phyloP scores from a whole-genome alignment of 2,329 filamentous ascomycete species.

The Escovopsis weberi region DNA sequence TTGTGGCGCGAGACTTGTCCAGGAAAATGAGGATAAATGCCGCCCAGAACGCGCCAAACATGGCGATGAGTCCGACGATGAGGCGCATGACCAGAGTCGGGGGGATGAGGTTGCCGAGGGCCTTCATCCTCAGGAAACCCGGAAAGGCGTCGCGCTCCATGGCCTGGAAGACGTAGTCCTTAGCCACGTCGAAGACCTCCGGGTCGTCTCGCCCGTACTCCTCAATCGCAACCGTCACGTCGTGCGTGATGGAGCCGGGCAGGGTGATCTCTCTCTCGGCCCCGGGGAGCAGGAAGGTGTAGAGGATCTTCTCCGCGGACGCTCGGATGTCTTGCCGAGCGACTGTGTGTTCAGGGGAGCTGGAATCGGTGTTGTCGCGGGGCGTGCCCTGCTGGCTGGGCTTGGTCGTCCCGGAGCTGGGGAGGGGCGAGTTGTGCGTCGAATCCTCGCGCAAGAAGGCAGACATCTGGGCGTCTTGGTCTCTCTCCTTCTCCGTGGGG shows the following conservation, averaged over 20 bases:
- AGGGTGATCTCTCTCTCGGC: constrained; percentile 93
- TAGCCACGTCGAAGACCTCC: constrained; percentile 91
- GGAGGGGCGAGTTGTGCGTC: constrained; percentile 41
- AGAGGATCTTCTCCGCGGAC: constrained; percentile 96
- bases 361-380: constrained; percentile 55
- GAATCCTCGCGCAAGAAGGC: constrained; percentile 64
- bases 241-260: constrained; percentile 70
- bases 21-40: constrained; percentile 90
- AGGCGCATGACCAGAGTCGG: constrained; percentile 76
- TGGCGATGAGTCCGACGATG: constrained; percentile 63
- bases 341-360: constrained; percentile 71
- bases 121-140: constrained; percentile 87
- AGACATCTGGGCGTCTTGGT: constrained; percentile 80
- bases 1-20: constrained; percentile 54
- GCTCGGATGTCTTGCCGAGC: constrained; percentile 81
- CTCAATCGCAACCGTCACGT: constrained; percentile 80
- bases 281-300: constrained; percentile 89
- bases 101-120: constrained; percentile 87
- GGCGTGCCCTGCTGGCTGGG: constrained; percentile 44
- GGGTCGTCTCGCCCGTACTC: constrained; percentile 86
- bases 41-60: constrained; percentile 91
- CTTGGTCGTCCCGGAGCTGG: constrained; percentile 29
- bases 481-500: constrained; percentile 54
- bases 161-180: constrained; percentile 98
- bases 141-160: constrained; percentile 99